These are phyloP conservation scores for Glomus cerebriforme DNA, from an alignment of 192 early-diverging fungal species.

Conservation along the genomic window DNA sequence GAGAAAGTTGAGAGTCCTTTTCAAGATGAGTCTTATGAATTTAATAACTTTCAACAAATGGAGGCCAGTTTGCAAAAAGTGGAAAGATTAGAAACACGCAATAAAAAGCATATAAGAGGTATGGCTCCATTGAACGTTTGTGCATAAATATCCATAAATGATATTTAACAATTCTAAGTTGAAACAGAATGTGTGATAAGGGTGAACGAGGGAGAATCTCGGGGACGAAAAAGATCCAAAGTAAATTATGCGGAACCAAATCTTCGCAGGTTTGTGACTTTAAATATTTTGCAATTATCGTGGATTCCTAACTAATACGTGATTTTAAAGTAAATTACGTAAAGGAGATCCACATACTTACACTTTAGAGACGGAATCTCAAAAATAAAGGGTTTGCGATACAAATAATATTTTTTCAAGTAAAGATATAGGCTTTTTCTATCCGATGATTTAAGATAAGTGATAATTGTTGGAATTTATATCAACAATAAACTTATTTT, in stretches of 20 bases:
- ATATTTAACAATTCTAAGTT: neutral
- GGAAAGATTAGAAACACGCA: neutral
- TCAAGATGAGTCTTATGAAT: neutral
- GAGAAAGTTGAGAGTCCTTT: neutral
- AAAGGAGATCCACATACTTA: neutral
- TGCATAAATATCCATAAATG: no score
- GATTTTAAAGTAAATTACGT: neutral
- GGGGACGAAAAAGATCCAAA: neutral
- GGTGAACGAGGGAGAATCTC: neutral
- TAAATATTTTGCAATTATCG: neutral
- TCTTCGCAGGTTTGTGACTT: neutral
- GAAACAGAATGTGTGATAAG: neutral
- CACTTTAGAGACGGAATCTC: neutral
- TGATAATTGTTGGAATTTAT: no score
- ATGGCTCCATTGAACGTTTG: neutral
- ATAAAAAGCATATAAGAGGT: neutral
- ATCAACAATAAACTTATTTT: no score
- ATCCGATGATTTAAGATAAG: no score
- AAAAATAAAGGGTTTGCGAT: neutral
- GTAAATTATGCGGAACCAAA: conserved; percentile 8
- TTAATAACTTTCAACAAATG: neutral
- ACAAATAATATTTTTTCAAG: no score
- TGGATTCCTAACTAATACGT: neutral
- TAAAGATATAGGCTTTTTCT: no score
- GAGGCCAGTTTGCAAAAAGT: neutral